A percentile compares a stretch with the other conserved stretches of the same genome.
Conservation (phyloP, 2,329 filamentous ascomycete genomes). For the Colletotrichum sp. region DNA sequence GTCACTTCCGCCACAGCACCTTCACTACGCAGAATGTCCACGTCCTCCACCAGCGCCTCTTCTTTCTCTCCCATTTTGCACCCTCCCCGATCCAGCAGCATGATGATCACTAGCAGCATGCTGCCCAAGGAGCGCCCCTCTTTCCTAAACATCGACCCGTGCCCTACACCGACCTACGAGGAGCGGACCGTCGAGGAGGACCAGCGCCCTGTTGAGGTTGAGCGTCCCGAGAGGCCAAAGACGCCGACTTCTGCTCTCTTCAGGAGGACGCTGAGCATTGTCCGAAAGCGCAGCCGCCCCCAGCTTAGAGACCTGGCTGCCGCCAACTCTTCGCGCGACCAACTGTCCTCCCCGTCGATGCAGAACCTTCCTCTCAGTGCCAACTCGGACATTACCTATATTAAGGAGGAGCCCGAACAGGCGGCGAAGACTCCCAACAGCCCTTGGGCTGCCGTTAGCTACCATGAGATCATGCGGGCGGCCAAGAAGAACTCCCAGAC, state of each 20-base stretch:
- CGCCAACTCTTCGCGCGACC: slow-evolving; percentile 39
- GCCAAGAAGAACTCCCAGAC: slow-evolving; percentile 46
- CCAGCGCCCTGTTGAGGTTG: slow-evolving; percentile 29
- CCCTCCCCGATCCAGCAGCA: slow-evolving; percentile 49
- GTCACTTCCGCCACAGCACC: slow-evolving; percentile 32
- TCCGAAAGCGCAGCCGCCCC: slow-evolving; percentile 59
- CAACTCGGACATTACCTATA: slow-evolving; percentile 37
- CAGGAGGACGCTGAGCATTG: slow-evolving; percentile 59
- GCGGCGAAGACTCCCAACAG: slow-evolving; percentile 26
- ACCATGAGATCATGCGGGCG: slow-evolving; percentile 51
- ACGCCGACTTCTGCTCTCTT: slow-evolving; percentile 51
- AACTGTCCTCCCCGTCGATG: slow-evolving; percentile 26
- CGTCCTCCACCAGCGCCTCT: slow-evolving; percentile 36
- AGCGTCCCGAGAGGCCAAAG: slow-evolving; percentile 42
- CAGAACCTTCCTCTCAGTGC: slow-evolving; percentile 35
- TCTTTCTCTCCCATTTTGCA: slow-evolving; percentile 36
- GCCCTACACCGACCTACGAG: slow-evolving; percentile 42
- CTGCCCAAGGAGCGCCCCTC: slow-evolving; percentile 43
- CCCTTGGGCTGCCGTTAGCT: slow-evolving; percentile 41
- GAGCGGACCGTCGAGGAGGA: slow-evolving; percentile 28
- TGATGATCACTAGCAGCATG: slow-evolving; percentile 34
- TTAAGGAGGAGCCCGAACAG: slow-evolving; percentile 29
- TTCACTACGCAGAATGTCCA: slow-evolving; percentile 32
- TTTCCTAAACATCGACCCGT: slow-evolving; percentile 62
- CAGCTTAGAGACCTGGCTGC: slow-evolving; percentile 41